A percentile compares a stretch with the other conserved stretches of the same genome.
These are phyloP conservation scores for Onygenales sp. DNA, from an alignment of 2,329 filamentous ascomycete genomes.

Conservation along the genomic window DNA sequence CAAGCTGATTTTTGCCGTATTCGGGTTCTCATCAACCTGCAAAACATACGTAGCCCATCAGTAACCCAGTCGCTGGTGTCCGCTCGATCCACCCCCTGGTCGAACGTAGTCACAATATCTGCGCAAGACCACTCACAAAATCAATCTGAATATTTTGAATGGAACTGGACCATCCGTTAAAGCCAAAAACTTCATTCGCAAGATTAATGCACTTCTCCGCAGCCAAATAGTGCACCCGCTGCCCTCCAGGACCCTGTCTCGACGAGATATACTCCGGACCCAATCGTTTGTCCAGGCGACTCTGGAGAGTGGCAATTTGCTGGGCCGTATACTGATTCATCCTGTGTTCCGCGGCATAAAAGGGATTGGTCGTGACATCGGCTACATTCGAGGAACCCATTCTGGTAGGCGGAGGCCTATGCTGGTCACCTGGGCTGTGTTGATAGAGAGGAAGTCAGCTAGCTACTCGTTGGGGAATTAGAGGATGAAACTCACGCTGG, in stretches of 20 bases:
- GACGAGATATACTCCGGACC: conserved; percentile 94
- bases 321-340: conserved; percentile 78
- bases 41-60: background rate
- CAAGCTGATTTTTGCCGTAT: conserved; percentile 69
- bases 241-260: conserved; percentile 69
- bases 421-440: conserved; percentile 59
- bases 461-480: background rate
- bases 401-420: conserved; percentile 39
- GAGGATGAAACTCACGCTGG: background rate
- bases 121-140: conserved; percentile 48
- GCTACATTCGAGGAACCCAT: conserved; percentile 27
- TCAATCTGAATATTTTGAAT: conserved; percentile 93
- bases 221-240: conserved; percentile 87
- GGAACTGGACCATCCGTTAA: conserved; percentile 96
- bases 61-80: background rate
- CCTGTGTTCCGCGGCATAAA: conserved; percentile 59
- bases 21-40: conserved; percentile 68
- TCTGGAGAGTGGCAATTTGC: conserved; percentile 80
- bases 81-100: background rate
- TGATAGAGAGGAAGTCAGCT: background rate
- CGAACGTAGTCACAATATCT: background rate
- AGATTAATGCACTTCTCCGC: conserved; percentile 94
- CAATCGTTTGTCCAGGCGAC: conserved; percentile 80
- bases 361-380: conserved; percentile 57
- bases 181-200: conserved; percentile 90